These are phyloP conservation scores for Sarocladium brachiariae DNA, from an alignment of 2,329 filamentous ascomycete genomes.

Conservation along the genomic window DNA sequence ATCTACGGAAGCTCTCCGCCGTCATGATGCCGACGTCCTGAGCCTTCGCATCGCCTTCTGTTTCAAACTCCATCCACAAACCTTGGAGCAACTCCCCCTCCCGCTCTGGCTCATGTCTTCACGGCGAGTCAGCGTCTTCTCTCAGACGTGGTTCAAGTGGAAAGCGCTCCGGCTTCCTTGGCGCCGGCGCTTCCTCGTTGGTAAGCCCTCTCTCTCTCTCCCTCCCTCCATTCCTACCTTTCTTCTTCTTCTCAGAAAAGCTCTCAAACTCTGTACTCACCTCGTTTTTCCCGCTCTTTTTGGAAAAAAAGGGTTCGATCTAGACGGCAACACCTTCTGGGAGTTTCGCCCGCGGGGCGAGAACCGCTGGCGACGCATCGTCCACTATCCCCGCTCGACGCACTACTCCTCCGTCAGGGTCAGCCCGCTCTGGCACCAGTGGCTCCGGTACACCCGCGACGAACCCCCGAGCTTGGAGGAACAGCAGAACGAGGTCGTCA, in stretches of 20 bases:
- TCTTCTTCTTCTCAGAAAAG: no score
- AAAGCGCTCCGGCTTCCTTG: constrained; percentile 56
- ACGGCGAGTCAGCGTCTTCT: constrained; percentile 27
- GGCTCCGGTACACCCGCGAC: constrained; percentile 54
- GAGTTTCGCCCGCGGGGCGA: constrained; percentile 45
- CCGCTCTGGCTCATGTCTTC: constrained; percentile 18
- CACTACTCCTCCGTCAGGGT: constrained; percentile 51
- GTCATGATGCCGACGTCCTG: not conserved
- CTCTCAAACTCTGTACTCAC: no score
- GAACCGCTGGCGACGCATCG: constrained; percentile 54
- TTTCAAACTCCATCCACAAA: no score
- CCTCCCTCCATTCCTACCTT: not conserved
- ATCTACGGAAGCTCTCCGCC: not conserved
- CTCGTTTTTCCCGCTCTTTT: no score
- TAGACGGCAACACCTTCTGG: constrained; percentile 63
- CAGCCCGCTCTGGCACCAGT: constrained; percentile 60
- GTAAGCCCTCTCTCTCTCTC: constrained; percentile 29
- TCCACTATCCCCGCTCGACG: constrained; percentile 47
- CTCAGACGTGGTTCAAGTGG: constrained; percentile 52
- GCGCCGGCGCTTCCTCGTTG: constrained; percentile 56
- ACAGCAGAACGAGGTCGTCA: constrained; percentile 44
- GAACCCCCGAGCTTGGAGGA: constrained; percentile 50
- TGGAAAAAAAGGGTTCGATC: constrained; percentile 62
- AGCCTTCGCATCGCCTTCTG: not conserved
- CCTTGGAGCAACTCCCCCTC: no score